Conservation (phyloP, 306 rosid species). For the Dryas octopetala region DNA sequence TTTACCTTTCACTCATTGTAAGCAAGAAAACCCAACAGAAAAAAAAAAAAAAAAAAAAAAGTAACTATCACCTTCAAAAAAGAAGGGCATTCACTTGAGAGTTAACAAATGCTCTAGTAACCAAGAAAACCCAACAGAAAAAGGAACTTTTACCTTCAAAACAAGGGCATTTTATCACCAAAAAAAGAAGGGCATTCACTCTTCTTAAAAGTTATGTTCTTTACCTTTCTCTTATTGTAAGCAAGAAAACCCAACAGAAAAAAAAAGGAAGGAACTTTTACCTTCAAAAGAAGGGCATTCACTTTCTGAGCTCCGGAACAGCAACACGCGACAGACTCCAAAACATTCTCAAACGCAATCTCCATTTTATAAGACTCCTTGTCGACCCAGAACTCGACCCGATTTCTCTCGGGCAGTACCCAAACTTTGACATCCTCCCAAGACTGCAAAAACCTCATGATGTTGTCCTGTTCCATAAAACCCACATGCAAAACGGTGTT, state of each 20-base stretch:
- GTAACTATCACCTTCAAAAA: background rate
- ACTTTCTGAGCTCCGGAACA: slow-evolving; percentile 41
- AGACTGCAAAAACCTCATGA: slow-evolving; percentile 52
- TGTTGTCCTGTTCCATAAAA: slow-evolving; percentile 31
- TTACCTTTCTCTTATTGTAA: background rate
- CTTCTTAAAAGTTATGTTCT: background rate
- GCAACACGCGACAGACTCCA: slow-evolving; percentile 51
- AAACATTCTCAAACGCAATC: slow-evolving; percentile 61
- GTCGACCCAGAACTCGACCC: slow-evolving; percentile 64
- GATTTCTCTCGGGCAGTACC: slow-evolving; percentile 71
- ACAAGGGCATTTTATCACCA: no score
- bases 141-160: no score
- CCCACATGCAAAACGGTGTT: slow-evolving; percentile 56
- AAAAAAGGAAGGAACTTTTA: background rate
- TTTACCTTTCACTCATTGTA: background rate
- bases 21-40: background rate
- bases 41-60: background rate
- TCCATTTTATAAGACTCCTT: slow-evolving; percentile 58
- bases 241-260: background rate
- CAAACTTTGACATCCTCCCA: slow-evolving; percentile 66
- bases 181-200: no score
- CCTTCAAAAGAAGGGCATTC: slow-evolving; percentile 61
- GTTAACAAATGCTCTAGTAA: no score
- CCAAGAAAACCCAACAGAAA: no score
- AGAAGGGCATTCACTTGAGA: background rate